Base-by-base conservation (phyloP, 2,329 filamentous ascomycete genomes). In the Botryotinia convoluta region DNA sequence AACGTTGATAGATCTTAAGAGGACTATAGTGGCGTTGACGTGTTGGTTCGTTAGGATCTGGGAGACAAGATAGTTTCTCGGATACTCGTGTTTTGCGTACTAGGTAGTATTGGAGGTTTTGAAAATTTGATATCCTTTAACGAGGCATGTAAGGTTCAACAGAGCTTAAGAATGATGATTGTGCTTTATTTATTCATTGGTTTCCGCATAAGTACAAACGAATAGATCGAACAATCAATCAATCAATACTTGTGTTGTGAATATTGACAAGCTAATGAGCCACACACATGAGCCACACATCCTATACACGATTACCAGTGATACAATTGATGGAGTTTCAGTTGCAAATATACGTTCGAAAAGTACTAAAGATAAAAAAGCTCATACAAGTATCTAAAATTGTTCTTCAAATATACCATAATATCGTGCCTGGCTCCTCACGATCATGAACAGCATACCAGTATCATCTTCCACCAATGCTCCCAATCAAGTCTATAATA, bases 1-100 rank as follows among this genome's bases (percentile, higher is more conserved):
- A 54, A 59, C 51, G 61, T 74, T 63, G 72, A 74, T 57, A 73
- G 72, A n/a, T 67, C 64, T 73, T 74, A 68, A 74, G 54, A 61
- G 71, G 32, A 35, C 72, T 35, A 71, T 73, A 18, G 45, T 73
- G 32, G 51, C 57, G 61, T 18, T 10, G 48, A n/a, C 48, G 48
- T n/a, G 73, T 61, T 57, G 26, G 69, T 72, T 72, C 45, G 64
- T 54, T 54, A 12, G 45, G 22, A 54, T 67, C 32, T 39, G 32
- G 10, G 22, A 54, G 45, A 67, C 26, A 16, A 54, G 1, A 54
- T 10, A 26, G 9, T 35, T 51, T 51, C 45, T 20, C 32, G 9
- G 63, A 54, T 54, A 22, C 22, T 32, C 18, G 44, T n/a, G 44
- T 51, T 67, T 67, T 5, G 32, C 45, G 37, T 9, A 5, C 14